Conservation (phyloP, 768 basidiomycete genomes). For the Podaxis sp. region DNA sequence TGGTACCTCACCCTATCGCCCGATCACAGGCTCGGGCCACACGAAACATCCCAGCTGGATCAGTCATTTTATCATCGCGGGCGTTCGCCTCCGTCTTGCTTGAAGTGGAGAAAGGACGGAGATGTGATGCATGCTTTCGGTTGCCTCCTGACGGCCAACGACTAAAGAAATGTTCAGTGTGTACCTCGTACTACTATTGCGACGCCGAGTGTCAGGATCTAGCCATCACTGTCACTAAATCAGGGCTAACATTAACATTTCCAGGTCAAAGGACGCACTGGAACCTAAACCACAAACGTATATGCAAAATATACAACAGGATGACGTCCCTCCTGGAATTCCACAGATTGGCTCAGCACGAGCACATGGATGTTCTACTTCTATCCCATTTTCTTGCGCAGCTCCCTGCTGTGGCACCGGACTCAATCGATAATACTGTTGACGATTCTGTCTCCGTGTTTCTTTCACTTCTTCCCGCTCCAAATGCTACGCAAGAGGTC, state of each 20-base stretch:
- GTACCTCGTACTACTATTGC: slow-evolving; percentile 76
- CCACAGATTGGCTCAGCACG: slow-evolving; percentile 49
- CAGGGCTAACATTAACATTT: slow-evolving; percentile 8
- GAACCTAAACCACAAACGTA: slow-evolving; percentile 60
- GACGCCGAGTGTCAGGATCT: slow-evolving; percentile 52
- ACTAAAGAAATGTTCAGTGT: slow-evolving; percentile 63
- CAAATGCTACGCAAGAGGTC: not conserved
- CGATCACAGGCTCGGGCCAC: slow-evolving; percentile 52
- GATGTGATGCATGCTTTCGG: slow-evolving; percentile 68
- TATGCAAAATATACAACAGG: slow-evolving; percentile 60
- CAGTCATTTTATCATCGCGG: slow-evolving; percentile 43
- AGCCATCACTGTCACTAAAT: slow-evolving; percentile 7
- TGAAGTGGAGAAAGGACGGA: slow-evolving; percentile 53
- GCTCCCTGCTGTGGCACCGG: slow-evolving; percentile 22
- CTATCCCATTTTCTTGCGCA: slow-evolving; percentile 62
- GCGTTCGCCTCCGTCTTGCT: slow-evolving; percentile 52
- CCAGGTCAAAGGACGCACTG: slow-evolving; percentile 72
- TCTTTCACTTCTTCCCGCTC: slow-evolving; percentile 37
- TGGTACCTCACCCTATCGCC: slow-evolving; percentile 48
- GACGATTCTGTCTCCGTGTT: slow-evolving; percentile 33
- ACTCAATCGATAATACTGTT: slow-evolving; percentile 22
- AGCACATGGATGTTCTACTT: slow-evolving; percentile 61
- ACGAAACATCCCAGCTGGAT: slow-evolving; percentile 40
- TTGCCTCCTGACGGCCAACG: slow-evolving; percentile 25
- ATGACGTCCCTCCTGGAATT: slow-evolving; percentile 48